These are phyloP conservation scores for Cydonia oblonga DNA, from an alignment of 331 rosid species.

Conservation along the genomic window DNA sequence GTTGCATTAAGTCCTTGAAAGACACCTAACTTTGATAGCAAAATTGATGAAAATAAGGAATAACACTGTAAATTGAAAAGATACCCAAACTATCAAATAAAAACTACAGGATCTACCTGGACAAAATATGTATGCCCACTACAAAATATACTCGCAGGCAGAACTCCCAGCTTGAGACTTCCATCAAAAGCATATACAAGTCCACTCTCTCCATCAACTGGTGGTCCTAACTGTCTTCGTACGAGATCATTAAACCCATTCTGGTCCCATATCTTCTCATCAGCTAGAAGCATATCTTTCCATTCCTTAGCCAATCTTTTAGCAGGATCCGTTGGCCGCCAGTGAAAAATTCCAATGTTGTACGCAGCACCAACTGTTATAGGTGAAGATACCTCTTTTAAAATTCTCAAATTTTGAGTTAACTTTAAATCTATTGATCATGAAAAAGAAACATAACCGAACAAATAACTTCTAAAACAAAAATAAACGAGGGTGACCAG, in stretches of 20 bases:
- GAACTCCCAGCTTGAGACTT: slow-evolving; percentile 72
- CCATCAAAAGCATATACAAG: slow-evolving; percentile 91
- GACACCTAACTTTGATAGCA: not conserved
- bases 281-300: slow-evolving; percentile 66
- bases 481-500: not conserved
- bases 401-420: not conserved
- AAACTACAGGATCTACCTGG: slow-evolving; percentile 44
- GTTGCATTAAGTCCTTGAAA: not conserved
- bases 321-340: slow-evolving; percentile 84
- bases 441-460: too few species aligned
- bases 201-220: slow-evolving; percentile 58
- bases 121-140: slow-evolving; percentile 96
- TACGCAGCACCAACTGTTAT: slow-evolving; percentile 66
- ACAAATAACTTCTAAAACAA: not conserved
- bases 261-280: slow-evolving; percentile 93
- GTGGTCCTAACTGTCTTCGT: slow-evolving; percentile 63
- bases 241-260: slow-evolving; percentile 76
- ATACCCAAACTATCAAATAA: not conserved
- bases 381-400: not conserved
- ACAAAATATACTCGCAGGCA: slow-evolving; percentile 86
- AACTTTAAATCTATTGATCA: not conserved
- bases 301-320: slow-evolving; percentile 82
- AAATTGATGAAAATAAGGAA: not conserved
- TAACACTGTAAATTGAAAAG: not conserved
- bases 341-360: slow-evolving; percentile 92